A percentile compares a stretch with the other conserved stretches of the same genome.
Conservation (phyloP, 2,329 filamentous ascomycete species). For the Diaporthe helianthi region DNA sequence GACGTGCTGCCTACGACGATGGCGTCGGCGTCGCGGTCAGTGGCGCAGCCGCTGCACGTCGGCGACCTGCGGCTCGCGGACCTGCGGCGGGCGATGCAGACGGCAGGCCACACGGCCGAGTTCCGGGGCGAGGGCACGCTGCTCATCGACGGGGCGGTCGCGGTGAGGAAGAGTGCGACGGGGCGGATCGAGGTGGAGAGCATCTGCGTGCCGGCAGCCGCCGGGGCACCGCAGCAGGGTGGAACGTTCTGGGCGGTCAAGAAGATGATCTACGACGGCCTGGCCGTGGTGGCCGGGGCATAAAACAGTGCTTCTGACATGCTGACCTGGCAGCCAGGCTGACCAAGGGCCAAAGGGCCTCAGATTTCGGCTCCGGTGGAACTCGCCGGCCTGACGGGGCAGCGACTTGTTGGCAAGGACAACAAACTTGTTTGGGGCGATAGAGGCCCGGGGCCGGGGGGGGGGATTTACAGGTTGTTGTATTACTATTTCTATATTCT, state of each 20-base stretch:
- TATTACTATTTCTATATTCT: slow-evolving; percentile 15
- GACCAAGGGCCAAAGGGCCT: background rate
- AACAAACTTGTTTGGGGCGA: background rate
- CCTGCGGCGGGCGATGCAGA: slow-evolving; percentile 82
- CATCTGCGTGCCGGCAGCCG: slow-evolving; percentile 61
- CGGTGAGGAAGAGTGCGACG: slow-evolving; percentile 86
- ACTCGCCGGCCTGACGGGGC: background rate
- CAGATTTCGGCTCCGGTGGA: background rate
- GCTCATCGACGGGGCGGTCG: slow-evolving; percentile 85
- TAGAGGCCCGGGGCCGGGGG: no score
- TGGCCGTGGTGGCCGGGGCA: slow-evolving; percentile 86
- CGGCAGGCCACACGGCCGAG: slow-evolving; percentile 83
- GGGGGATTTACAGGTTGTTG: background rate
- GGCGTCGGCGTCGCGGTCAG: slow-evolving; percentile 75
- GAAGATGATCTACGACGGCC: slow-evolving; percentile 88
- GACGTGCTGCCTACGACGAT: slow-evolving; percentile 64
- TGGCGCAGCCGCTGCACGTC: slow-evolving; percentile 89
- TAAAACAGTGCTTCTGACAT: slow-evolving; percentile 44
- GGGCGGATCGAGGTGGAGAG: slow-evolving; percentile 89
- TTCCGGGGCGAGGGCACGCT: slow-evolving; percentile 93
- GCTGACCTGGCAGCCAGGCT: background rate
- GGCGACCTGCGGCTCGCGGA: slow-evolving; percentile 91
- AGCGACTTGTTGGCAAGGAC: background rate
- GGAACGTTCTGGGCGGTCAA: slow-evolving; percentile 86
- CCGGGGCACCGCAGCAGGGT: slow-evolving; percentile 56